Evolutionary conservation across 176 grass and related monocot genomes (phyloP), one percentile per base, ranked within the genome.

Genomic region (Ensete ventricosum): DNA sequence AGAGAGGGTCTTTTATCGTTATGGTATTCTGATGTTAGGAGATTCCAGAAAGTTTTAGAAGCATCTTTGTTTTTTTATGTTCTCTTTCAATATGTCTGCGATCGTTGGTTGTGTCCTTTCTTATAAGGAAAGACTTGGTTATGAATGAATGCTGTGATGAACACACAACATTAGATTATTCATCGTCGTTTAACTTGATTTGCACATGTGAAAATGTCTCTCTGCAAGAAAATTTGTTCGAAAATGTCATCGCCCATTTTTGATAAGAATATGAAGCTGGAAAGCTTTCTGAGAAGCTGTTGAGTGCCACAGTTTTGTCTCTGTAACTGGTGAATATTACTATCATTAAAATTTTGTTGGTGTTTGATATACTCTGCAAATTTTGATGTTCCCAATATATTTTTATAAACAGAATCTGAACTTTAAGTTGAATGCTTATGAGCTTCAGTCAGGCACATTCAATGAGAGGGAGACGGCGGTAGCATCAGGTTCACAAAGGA

Each of bases 401-500:
- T 24, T 69, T 48, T 43, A 12, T 49, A 3, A 16, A 34, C 69
- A 59, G 62, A 76, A 86, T 73, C n/a, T 13, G 43, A 60, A 19
- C 53, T 92, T 70, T 64, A 26, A 60, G 9, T 11, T 74, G 60
- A 67, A 27, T 75, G 55, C 73, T 72, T 53, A 55, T 77, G 88
- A 73, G 8, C 67, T 52, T 64, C 73, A 83, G 59, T 83, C 85
- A 9, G 69, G 76, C 53, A 70, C 48, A 52, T 25, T 12, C 14
- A 51, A 52, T 11, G 67, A 50, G 43, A n/a, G 13, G 16, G 48
- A 51, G 17, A 70, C 19, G 10, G 82, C 54, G 6, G 67, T 62
- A 14, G 62, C 14, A 19, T 64, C 55, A 1, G 86, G 64, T 72
- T 25, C 85, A 50, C 64, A 50, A 69, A 83, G 90, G 69, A 98